Percentiles rank a stretch among this genome's conserved stretches.
Evolutionary conservation across 2,329 filamentous ascomycete species (phyloP).

Genomic region (Xylariaceae sp.): DNA sequence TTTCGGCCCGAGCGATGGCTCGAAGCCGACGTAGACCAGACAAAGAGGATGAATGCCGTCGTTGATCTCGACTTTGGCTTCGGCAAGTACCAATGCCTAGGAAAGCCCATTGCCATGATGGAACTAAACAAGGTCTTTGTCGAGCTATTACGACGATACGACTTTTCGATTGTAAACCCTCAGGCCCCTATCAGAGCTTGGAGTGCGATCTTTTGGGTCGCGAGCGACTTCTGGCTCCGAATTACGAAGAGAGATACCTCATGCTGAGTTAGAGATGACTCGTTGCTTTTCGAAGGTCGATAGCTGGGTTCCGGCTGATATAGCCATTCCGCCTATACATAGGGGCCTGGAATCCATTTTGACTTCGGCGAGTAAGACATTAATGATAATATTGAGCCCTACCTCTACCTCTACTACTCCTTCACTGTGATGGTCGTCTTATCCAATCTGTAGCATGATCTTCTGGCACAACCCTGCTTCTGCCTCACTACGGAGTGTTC

Average conservation of each 20-base stretch:
- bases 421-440: too few species aligned
- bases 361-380: too few species aligned
- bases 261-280: background rate
- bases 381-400: too few species aligned
- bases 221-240: conserved; percentile 36
- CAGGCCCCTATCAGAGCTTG: conserved; percentile 30
- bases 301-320: too few species aligned
- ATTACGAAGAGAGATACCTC: conserved; percentile 21
- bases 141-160: conserved; percentile 40
- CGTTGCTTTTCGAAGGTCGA: too few species aligned
- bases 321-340: too few species aligned
- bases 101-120: conserved; percentile 52
- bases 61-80: conserved; percentile 50
- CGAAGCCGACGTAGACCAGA: conserved; percentile 40
- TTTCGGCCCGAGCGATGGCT: conserved; percentile 55
- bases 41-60: conserved; percentile 42
- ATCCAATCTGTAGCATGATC: too few species aligned
- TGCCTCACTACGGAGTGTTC: too few species aligned
- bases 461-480: too few species aligned
- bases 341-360: too few species aligned
- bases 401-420: too few species aligned
- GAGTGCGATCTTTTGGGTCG: conserved; percentile 35
- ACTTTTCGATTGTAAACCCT: conserved; percentile 34
- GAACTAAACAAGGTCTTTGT: conserved; percentile 52
- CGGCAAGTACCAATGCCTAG: conserved; percentile 50